Base-by-base conservation (phyloP, 768 basidiomycete species). In the Auricularia sp. region DNA sequence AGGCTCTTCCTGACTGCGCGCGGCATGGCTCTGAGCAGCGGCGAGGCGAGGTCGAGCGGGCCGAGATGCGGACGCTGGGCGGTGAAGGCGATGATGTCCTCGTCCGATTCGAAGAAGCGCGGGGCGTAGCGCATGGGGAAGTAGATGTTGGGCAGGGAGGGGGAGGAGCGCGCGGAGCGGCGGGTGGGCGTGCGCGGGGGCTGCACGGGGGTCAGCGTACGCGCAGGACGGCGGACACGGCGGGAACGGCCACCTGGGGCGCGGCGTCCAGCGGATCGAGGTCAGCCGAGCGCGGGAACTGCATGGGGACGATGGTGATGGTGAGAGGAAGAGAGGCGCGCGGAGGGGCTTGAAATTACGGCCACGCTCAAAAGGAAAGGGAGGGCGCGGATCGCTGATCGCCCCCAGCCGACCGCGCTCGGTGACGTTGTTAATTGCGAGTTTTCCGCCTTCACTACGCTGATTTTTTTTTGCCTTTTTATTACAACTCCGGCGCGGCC, bases 21-120 rank as follows among this genome's bases (percentile, higher is more conserved):
- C 8, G 29, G 56, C 56, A 59, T 59, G 14, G 56, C 29, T 59
- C 56, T 29, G 34, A 59, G 56, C 29, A 59, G 24, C 56, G 56
- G 56, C 6, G 56, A 59, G 7, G 56, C 56, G 56, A 59, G 56
- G 24, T 59, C 56, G 29, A 59, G 34, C 14, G 56, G 33, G 56
- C 56, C 56, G 56, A 59, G 56, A 33, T 59, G 56, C 24, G 56
- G 56, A 5, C 56, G 21, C 56, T 29, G 21, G 14, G 56, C 56
- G 56, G 56, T 59, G 56, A 59, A 59, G 24, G 24, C 56, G 56
- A 59, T 6, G 56, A 59, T 35, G 24, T 59, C 56, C 21, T 59
- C 16, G 29, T 59, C 29, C 14, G 56, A 59, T 3, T 59, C 29
- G 34, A 59, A 59, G 56, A 59, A 35, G 14, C 56, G 56, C 14